These are phyloP conservation scores for Hygrocybe coccinea DNA, from an alignment of 768 basidiomycete species.

Conservation along the genomic window DNA sequence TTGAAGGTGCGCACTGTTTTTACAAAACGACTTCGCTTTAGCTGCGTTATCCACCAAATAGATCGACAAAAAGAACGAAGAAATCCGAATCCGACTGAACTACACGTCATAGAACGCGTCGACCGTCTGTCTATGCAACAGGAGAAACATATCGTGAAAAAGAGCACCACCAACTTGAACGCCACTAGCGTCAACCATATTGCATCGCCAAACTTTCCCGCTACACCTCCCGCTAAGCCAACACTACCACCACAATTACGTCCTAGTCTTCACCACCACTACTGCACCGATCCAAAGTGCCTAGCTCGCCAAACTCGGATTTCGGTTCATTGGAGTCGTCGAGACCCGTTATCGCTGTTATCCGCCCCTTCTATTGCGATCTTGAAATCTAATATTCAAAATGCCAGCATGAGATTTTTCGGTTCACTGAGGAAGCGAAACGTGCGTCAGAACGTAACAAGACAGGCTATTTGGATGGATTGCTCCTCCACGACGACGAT, in stretches of 20 bases:
- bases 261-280: constrained; percentile 1
- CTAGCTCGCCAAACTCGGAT: constrained; percentile 35
- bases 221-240: constrained; percentile 26
- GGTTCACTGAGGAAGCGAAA: constrained; percentile 56
- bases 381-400: neutral
- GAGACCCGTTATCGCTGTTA: constrained; percentile 41
- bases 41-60: no score
- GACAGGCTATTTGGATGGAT: constrained; percentile 55
- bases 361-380: neutral
- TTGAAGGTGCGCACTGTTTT: no score
- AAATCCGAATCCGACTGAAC: no score
- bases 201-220: constrained; percentile 22
- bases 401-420: constrained; percentile 49
- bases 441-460: constrained; percentile 48
- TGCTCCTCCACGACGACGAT: constrained; percentile 64
- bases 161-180: constrained; percentile 5
- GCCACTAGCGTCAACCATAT: constrained; percentile 20
- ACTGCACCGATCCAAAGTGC: neutral
- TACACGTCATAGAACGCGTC: no score
- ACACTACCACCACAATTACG: constrained; percentile 14
- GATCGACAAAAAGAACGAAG: no score
- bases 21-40: no score
- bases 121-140: neutral
- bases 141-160: neutral
- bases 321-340: constrained; percentile 55